Conservation (phyloP, 805 yeast genomes). For the Kodamaea jinghongensis region DNA sequence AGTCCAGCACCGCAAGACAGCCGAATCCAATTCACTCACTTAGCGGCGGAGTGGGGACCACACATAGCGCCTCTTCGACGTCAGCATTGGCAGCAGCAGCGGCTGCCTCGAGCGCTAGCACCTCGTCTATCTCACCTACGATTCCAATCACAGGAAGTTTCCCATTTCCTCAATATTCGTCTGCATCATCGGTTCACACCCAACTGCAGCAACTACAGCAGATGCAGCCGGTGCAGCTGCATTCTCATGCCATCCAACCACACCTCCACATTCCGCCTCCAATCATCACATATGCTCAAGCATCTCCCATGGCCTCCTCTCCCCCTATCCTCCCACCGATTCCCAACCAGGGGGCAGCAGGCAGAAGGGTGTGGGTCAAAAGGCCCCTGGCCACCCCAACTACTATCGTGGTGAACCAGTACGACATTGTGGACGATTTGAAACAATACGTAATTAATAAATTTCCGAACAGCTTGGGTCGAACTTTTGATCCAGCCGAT, state of each 20-base stretch:
- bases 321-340: neutral
- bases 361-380: slow-evolving; percentile 53
- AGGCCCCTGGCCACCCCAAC: slow-evolving; percentile 60
- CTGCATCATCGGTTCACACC: no score
- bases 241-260: neutral
- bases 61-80: slow-evolving; percentile 1
- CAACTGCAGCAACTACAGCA: slow-evolving; percentile 1
- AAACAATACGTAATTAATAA: slow-evolving; percentile 61
- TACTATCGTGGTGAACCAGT: slow-evolving; percentile 56
- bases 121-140: neutral
- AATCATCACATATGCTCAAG: neutral
- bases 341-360: neutral
- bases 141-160: neutral
- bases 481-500: slow-evolving; percentile 68
- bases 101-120: slow-evolving; percentile 3
- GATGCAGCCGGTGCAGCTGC: slow-evolving; percentile 2
- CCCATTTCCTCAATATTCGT: neutral
- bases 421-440: slow-evolving; percentile 78
- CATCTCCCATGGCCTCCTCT: neutral
- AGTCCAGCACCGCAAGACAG: no score
- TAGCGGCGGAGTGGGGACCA: neutral
- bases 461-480: slow-evolving; percentile 65
- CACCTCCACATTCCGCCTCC: neutral
- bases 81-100: slow-evolving; percentile 6
- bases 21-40: no score